Evolutionary conservation across 306 rosid species (phyloP).

Genomic region (Fragaria nilgerrensis): DNA sequence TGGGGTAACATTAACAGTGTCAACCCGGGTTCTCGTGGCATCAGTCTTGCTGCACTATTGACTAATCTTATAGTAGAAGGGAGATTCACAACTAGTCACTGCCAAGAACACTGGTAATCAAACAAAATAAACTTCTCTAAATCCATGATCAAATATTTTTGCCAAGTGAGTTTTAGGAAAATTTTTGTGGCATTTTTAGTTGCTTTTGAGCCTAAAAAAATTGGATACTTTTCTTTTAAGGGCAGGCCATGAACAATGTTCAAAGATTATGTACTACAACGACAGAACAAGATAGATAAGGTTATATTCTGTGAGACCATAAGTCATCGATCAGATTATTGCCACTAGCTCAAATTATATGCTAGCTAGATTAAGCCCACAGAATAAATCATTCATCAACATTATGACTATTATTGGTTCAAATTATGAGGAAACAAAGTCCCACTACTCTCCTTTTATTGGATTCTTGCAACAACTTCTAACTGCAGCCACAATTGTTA

Average conservation of each 20-base stretch:
- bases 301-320: not conserved
- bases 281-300: not conserved
- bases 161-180: not conserved
- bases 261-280: not conserved
- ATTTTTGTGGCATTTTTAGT: not conserved
- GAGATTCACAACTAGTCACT: conserved; percentile 32
- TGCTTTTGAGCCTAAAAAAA: not conserved
- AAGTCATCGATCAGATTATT: not conserved
- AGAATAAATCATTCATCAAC: not conserved
- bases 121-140: not conserved
- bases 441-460: not conserved
- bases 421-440: not conserved
- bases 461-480: conserved; percentile 10
- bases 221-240: not conserved
- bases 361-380: not conserved
- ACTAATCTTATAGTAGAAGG: conserved; percentile 29
- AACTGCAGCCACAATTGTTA: conserved; percentile 5
- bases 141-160: not conserved
- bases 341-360: not conserved
- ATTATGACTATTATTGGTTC: not conserved
- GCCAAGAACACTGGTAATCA: conserved; percentile 24
- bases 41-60: conserved; percentile 32
- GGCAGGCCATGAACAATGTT: not conserved
- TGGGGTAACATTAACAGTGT: conserved; percentile 44
- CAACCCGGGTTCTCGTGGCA: conserved; percentile 44